Evolutionary conservation across 2,329 filamentous ascomycete genomes (phyloP).

Genomic region (Calcarisporium arbuscula): DNA sequence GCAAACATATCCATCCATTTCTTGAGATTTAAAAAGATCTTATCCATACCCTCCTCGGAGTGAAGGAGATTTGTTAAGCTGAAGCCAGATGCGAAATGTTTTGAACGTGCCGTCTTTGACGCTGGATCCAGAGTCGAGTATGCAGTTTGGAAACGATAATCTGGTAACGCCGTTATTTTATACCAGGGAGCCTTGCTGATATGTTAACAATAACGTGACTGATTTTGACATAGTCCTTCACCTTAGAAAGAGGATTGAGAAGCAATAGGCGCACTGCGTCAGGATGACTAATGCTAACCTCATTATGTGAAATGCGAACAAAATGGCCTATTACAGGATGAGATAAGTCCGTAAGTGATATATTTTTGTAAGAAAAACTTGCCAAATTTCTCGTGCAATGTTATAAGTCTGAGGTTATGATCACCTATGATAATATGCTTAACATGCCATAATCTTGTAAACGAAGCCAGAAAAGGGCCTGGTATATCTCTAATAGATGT

Average conservation of each 20-base stretch:
- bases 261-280: conserved; percentile 8
- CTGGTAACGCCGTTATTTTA: conserved; percentile 8
- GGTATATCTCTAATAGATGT: background rate
- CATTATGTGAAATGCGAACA: conserved; percentile 2
- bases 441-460: conserved; percentile 8
- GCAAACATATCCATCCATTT: conserved; percentile 7
- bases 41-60: conserved; percentile 6
- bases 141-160: conserved; percentile 9
- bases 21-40: conserved; percentile 5
- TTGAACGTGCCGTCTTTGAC: conserved; percentile 7
- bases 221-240: background rate
- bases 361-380: too few relatives aligned
- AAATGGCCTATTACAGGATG: too few relatives aligned
- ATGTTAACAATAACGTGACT: background rate
- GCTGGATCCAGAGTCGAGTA: conserved; percentile 9
- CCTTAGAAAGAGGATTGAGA: conserved; percentile 6
- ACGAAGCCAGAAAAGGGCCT: conserved; percentile 4
- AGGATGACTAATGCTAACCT: conserved; percentile 11
- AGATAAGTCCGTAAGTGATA: too few relatives aligned
- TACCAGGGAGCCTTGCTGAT: conserved; percentile 13
- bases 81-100: conserved; percentile 9
- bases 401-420: conserved; percentile 4
- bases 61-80: conserved; percentile 6
- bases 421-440: conserved; percentile 4
- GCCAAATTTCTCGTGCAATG: conserved; percentile 6